These are phyloP conservation scores for Begonia masoniana DNA, from an alignment of 306 rosid genomes.

Conservation along the genomic window DNA sequence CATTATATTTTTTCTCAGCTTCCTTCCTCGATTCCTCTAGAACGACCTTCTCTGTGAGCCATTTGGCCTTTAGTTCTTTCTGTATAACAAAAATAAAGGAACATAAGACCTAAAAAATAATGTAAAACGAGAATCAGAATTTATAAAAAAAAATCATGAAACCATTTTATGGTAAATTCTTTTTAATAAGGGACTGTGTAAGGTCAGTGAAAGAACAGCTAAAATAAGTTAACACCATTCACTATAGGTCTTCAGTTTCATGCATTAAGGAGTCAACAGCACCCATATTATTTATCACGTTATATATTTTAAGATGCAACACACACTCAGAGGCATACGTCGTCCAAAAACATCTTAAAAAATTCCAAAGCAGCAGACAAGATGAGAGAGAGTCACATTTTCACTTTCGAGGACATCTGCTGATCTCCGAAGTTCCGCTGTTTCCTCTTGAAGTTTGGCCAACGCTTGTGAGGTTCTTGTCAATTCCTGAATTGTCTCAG, in stretches of 20 bases:
- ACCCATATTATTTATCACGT: too few species aligned
- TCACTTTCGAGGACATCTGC: conserved; percentile 42
- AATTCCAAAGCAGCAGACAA: conserved; percentile 1
- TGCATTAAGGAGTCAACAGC: too few species aligned
- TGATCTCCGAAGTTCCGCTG: conserved; percentile 46
- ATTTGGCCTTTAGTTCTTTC: conserved; percentile 62
- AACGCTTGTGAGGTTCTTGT: conserved; percentile 73
- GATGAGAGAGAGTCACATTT: conserved; percentile 31
- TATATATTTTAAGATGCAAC: too few species aligned
- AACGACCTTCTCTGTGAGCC: conserved; percentile 49
- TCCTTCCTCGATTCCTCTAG: conserved; percentile 41
- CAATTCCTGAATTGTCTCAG: conserved; percentile 91
- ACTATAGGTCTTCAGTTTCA: too few species aligned
- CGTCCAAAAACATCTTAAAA: too few species aligned
- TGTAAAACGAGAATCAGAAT: background rate
- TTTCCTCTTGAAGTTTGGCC: conserved; percentile 59
- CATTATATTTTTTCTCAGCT: conserved; percentile 63
- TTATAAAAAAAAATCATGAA: too few species aligned
- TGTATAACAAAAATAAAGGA: conserved; percentile 14
- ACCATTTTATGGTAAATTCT: too few species aligned
- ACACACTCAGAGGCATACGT: too few species aligned
- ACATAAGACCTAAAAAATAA: background rate
- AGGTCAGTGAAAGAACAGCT: too few species aligned
- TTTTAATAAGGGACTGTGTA: too few species aligned
- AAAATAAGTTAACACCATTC: too few species aligned